phyloP scores from a whole-genome alignment of 2,329 filamentous ascomycete genomes.

The Ramichloridium luteum region DNA sequence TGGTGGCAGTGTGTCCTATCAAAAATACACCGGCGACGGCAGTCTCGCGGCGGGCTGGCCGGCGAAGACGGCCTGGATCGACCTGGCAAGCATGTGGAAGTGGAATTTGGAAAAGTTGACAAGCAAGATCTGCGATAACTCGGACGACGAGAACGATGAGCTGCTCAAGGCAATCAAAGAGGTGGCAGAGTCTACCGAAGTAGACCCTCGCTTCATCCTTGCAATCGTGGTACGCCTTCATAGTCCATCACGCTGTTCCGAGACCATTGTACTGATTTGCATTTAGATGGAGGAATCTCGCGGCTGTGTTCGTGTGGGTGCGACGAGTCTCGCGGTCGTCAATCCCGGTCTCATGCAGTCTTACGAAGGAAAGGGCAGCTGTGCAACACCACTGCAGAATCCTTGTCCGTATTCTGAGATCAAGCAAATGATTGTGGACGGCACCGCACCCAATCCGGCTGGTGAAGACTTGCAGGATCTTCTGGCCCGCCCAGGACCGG shows the following conservation, averaged over 20 bases:
- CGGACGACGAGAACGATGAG: slow-evolving; percentile 25
- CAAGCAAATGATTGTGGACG: slow-evolving; percentile 30
- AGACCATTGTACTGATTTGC: slow-evolving; percentile 19
- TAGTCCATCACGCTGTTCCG: not conserved
- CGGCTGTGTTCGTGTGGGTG: slow-evolving; percentile 32
- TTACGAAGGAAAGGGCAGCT: slow-evolving; percentile 27
- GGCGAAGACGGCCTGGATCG: slow-evolving; percentile 3
- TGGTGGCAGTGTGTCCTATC: too few species aligned
- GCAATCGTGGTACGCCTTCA: slow-evolving; percentile 17
- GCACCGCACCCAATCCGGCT: slow-evolving; percentile 27
- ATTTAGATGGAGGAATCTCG: slow-evolving; percentile 32
- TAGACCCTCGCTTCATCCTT: slow-evolving; percentile 31
- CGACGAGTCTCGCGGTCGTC: slow-evolving; percentile 27
- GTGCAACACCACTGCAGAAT: slow-evolving; percentile 18
- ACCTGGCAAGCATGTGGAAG: slow-evolving; percentile 12
- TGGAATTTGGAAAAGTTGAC: slow-evolving; percentile 3
- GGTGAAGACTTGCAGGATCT: slow-evolving; percentile 32
- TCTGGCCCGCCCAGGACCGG: slow-evolving; percentile 17
- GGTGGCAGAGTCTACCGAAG: slow-evolving; percentile 21
- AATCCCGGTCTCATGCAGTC: slow-evolving; percentile 38
- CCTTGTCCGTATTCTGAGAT: slow-evolving; percentile 30
- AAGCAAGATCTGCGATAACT: slow-evolving; percentile 24
- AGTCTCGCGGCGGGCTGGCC: slow-evolving; percentile 5
- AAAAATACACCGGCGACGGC: slow-evolving; percentile 4
- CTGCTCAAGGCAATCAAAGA: slow-evolving; percentile 27